Percentiles rank a stretch among this genome's conserved stretches.
Evolutionary conservation across 768 basidiomycete species (phyloP).

Genomic region (Gyrodon lividus): DNA sequence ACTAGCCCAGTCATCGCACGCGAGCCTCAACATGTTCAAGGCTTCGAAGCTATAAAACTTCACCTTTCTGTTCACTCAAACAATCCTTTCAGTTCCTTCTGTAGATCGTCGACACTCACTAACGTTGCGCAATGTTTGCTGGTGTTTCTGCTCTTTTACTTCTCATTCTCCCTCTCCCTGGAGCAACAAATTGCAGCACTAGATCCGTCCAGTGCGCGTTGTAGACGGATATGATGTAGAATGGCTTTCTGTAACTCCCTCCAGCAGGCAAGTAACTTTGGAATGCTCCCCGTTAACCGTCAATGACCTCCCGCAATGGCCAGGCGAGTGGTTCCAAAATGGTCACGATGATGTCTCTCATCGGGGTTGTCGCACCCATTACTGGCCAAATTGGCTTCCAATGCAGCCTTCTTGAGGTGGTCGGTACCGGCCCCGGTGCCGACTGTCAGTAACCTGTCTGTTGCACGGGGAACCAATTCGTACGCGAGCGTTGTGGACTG

Average conservation of each 20-base stretch:
- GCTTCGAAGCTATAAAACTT: background rate
- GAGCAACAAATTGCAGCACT: slow-evolving; percentile 25
- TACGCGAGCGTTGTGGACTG: slow-evolving; percentile 1
- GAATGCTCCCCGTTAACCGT: background rate
- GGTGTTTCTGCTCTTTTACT: background rate
- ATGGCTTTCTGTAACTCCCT: slow-evolving; percentile 30
- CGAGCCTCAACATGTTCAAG: background rate
- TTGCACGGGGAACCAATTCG: slow-evolving; percentile 4
- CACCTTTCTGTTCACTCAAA: background rate
- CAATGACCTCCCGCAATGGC: background rate
- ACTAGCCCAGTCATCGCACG: no score
- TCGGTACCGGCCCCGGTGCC: background rate
- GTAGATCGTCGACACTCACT: background rate
- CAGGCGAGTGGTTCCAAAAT: background rate
- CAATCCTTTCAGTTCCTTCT: background rate
- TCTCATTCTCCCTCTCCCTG: background rate
- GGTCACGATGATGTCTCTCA: background rate
- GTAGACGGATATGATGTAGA: no score
- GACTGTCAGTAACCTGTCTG: slow-evolving; percentile 9
- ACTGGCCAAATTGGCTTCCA: slow-evolving; percentile 1
- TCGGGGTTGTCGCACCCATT: background rate
- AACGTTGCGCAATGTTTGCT: background rate
- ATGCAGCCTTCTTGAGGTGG: slow-evolving; percentile 5
- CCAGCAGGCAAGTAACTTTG: background rate
- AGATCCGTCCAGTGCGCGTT: slow-evolving; percentile 31